phyloP scores from a whole-genome alignment of 306 rosid genomes.

The Vigna unguiculata region DNA sequence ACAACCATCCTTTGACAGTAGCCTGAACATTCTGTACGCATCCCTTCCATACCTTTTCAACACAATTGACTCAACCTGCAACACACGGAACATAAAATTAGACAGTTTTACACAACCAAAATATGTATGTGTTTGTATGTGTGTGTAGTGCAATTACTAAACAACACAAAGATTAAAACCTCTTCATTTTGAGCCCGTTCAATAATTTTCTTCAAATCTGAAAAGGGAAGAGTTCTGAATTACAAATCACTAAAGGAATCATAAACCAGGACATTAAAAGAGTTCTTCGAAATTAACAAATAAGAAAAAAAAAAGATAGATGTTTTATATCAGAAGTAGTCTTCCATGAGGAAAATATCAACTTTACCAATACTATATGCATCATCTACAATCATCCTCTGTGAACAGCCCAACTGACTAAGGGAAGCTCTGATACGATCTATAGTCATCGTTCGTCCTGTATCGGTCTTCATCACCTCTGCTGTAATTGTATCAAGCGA shows the following conservation, averaged over 20 bases:
- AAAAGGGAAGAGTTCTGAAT: constrained; percentile 39
- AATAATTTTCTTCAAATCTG: constrained; percentile 79
- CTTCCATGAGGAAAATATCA: constrained; percentile 18
- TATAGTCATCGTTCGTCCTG: constrained; percentile 67
- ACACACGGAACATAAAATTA: constrained; percentile 36
- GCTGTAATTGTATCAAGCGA: constrained; percentile 62
- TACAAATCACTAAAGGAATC: constrained; percentile 28
- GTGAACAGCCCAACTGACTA: constrained; percentile 63
- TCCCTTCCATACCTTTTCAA: constrained; percentile 80
- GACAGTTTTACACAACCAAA: constrained; percentile 27
- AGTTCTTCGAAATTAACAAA: constrained; percentile 29
- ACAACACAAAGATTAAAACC: constrained; percentile 53
- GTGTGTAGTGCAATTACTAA: not conserved
- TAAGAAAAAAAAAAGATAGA: constrained; percentile 17
- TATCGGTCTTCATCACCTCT: constrained; percentile 82
- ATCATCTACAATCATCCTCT: constrained; percentile 54
- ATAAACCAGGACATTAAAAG: constrained; percentile 5
- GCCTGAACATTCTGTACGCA: constrained; percentile 86
- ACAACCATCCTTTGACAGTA: constrained; percentile 62
- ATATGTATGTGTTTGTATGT: not conserved
- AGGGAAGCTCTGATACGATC: constrained; percentile 79
- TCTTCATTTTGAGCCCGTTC: constrained; percentile 79
- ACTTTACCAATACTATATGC: constrained; percentile 64
- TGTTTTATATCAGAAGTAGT: constrained; percentile 12
- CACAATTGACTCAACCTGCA: constrained; percentile 88